Base-by-base conservation (phyloP, 108 stramenopile genomes). In the Skeletonema potamos region DNA sequence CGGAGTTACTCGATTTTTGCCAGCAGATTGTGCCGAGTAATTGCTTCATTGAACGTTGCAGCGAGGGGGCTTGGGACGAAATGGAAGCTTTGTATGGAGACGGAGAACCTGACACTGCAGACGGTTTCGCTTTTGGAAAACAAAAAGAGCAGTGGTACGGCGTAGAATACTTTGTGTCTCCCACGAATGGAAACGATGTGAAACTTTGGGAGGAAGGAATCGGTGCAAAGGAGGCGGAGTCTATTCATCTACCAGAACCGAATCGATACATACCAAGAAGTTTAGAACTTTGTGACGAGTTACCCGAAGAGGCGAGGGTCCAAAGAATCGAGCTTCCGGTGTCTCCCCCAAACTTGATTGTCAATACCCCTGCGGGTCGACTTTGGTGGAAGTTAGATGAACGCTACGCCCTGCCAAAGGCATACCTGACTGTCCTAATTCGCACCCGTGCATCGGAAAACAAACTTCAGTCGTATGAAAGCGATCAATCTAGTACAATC, bases 311-410 rank as follows among this genome's bases (percentile, higher is more conserved):
- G 58, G 90, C 90, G 18, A 84, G 65, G 54, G 41, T 61, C 22
- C 90, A 86, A 54, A 81, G 89, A 27, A 88, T 95, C 4, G 86
- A 91, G 15, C 87, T 90, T 33, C 68, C 85, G 1, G 88, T 91
- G 24, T 78, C 86, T 27, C 94, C 94, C 41, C 94, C 94, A 5
- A 82, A 74, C 13, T 57, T 95, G 6, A 60, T 91, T 13, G 66
- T 85, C 6, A 82, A 89, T 39, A 37, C 73, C 10, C 46, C 64
- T 12, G 24, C 46, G 34, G 79, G 81, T 59, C 85, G 90, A n/a
- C 87, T 95, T 34, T 95, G 79, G 84, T 87, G 90, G 82, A 83
- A 90, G 34, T 80, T 95, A 27, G 94, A 95, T 67, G 94, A 95
- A 66, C 74, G 94, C 6, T 95, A 95, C 68, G 90, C 88, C 7